Evolutionary conservation across 352 stramenopile genomes (phyloP).

Genomic region (Pythium guiyangense): DNA sequence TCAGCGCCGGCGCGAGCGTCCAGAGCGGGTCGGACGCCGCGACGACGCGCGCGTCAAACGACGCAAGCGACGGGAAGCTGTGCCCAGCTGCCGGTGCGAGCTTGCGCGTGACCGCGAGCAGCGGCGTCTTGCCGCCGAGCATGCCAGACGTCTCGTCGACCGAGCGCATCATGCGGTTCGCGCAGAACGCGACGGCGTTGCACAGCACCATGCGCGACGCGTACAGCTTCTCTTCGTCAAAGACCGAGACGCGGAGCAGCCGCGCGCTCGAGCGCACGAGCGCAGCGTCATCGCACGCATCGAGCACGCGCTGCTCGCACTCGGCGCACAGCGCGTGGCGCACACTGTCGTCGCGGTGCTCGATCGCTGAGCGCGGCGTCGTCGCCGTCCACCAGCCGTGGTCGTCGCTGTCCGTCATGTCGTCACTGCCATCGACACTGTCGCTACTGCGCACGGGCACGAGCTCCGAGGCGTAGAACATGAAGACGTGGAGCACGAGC

Average conservation of each 20-base stretch:
- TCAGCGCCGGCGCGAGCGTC: conserved; percentile 49
- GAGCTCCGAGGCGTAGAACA: conserved; percentile 60
- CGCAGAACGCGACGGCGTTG: conserved; percentile 70
- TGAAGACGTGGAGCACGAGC: conserved; percentile 55
- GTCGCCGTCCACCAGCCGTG: conserved; percentile 57
- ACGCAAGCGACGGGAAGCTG: conserved; percentile 45
- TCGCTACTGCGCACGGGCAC: conserved; percentile 17
- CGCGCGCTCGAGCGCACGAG: conserved; percentile 17
- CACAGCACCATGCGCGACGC: conserved; percentile 77
- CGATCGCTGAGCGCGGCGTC: conserved; percentile 27
- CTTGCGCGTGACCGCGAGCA: conserved; percentile 45
- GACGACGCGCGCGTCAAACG: conserved; percentile 49
- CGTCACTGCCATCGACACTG: conserved; percentile 13
- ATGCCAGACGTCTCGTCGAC: conserved; percentile 31
- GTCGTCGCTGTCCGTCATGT: conserved; percentile 24
- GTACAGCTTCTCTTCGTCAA: conserved; percentile 80
- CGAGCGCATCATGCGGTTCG: conserved; percentile 62
- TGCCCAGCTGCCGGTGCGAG: conserved; percentile 13
- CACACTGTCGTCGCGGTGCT: conserved; percentile 47
- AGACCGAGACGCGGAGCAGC: conserved; percentile 54
- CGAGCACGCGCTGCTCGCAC: conserved; percentile 40
- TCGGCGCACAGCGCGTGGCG: conserved; percentile 29
- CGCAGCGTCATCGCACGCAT: conserved; percentile 24
- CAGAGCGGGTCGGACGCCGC: conserved; percentile 58
- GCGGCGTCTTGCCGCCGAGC: conserved; percentile 28